These are phyloP conservation scores for Trichoderma sp. DNA, from an alignment of 2,329 filamentous ascomycete species.

Conservation along the genomic window DNA sequence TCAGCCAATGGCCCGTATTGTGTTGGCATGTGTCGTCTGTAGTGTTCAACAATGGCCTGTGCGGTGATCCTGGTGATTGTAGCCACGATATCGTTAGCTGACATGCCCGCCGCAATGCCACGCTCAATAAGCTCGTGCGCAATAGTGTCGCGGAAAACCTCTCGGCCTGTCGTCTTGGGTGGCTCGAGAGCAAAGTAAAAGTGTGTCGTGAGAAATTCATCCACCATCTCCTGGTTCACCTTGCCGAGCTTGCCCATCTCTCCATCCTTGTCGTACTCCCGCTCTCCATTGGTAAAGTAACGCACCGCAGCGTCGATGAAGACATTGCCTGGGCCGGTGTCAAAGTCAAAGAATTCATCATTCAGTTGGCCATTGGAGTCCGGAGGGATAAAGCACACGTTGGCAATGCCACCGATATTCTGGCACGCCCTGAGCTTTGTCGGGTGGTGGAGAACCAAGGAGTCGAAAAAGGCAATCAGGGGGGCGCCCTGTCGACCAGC, in stretches of 20 bases:
- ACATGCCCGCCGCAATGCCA: conserved; percentile 43
- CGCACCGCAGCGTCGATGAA: conserved; percentile 57
- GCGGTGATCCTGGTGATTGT: conserved; percentile 59
- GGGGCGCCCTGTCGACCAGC: conserved; percentile 48
- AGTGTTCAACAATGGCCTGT: conserved; percentile 52
- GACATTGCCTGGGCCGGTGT: conserved; percentile 55
- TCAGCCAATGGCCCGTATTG: conserved; percentile 43
- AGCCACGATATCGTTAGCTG: conserved; percentile 52
- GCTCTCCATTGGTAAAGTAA: conserved; percentile 49
- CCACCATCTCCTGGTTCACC: conserved; percentile 50
- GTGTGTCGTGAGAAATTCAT: conserved; percentile 45
- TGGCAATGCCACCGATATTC: conserved; percentile 60
- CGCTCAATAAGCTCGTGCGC: conserved; percentile 51
- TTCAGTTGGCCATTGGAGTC: conserved; percentile 31
- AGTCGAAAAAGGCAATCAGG: conserved; percentile 51
- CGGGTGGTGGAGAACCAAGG: conserved; percentile 48
- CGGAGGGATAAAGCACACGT: conserved; percentile 58
- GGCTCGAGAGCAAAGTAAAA: conserved; percentile 50
- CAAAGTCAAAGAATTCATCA: conserved; percentile 43
- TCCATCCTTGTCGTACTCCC: conserved; percentile 52
- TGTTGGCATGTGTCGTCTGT: conserved; percentile 45
- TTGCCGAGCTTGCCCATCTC: conserved; percentile 47
- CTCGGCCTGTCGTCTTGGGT: conserved; percentile 57
- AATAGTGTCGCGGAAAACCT: conserved; percentile 57
- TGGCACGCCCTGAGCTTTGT: conserved; percentile 57